Conservation (phyloP, 495 filamentous ascomycete species). For the Penicillium riverlandense region DNA sequence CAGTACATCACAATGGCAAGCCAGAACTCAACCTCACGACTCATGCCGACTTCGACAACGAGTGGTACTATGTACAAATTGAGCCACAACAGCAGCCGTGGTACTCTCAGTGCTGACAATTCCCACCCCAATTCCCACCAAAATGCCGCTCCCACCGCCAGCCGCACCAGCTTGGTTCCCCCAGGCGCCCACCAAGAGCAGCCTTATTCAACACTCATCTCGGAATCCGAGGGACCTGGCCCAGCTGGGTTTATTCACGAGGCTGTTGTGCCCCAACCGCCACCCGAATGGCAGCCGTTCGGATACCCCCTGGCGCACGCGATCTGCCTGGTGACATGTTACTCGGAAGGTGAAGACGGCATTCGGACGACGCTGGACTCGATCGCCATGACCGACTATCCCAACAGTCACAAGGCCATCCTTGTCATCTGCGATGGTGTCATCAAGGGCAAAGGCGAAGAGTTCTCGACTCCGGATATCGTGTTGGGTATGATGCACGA, state of each 20-base stretch:
- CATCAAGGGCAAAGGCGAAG: conserved; percentile 93
- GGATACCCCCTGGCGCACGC: conserved; percentile 91
- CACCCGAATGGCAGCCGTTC: conserved; percentile 92
- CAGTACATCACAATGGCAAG: conserved; percentile 92
- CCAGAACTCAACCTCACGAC: conserved; percentile 70
- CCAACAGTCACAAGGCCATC: conserved; percentile 96
- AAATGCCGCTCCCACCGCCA: conserved; percentile 26
- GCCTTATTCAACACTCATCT: conserved; percentile 47
- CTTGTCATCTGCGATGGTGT: conserved; percentile 95
- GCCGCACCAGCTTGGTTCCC: conserved; percentile 45
- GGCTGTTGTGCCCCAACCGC: conserved; percentile 93
- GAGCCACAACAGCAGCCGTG: conserved; percentile 59
- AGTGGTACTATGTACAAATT: conserved; percentile 59
- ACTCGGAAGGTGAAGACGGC: conserved; percentile 92
- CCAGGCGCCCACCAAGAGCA: conserved; percentile 25
- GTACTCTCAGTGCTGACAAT: conserved; percentile 41
- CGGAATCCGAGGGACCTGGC: conserved; percentile 65
- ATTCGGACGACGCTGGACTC: conserved; percentile 93
- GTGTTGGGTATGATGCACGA: conserved; percentile 92
- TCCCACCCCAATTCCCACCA: conserved; percentile 32
- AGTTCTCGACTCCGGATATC: conserved; percentile 81
- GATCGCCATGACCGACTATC: conserved; percentile 95
- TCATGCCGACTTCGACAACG: conserved; percentile 54
- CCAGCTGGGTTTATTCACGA: conserved; percentile 93
- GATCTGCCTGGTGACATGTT: conserved; percentile 93